Percentiles rank a stretch among this genome's conserved stretches.
Evolutionary conservation across 495 filamentous ascomycete species (phyloP).

Genomic region (Filosporella fistucella): DNA sequence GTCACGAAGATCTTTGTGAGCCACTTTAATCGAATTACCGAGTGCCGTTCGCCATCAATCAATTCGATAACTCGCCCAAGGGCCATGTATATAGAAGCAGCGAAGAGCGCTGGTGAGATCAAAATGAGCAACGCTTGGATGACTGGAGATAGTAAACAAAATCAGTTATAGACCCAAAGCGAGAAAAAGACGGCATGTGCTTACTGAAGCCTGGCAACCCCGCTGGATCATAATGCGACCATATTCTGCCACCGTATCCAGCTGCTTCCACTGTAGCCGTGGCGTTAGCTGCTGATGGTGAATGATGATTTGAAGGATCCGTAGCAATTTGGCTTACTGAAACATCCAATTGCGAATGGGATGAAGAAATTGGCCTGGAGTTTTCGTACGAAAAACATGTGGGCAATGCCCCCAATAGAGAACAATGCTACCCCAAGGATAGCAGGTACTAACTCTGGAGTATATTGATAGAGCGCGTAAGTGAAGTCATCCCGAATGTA

Average conservation of each 20-base stretch:
- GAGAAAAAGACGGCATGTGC: slow-evolving; percentile 24
- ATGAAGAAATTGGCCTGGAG: slow-evolving; percentile 56
- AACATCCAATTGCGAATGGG: slow-evolving; percentile 50
- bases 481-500: background rate
- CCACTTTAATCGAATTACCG: slow-evolving; percentile 29
- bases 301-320: background rate
- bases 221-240: background rate
- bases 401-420: slow-evolving; percentile 34
- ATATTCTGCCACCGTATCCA: slow-evolving; percentile 29
- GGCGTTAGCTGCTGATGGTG: too few species aligned
- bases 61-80: slow-evolving; percentile 41
- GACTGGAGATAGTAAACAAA: slow-evolving; percentile 27
- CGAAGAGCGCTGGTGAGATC: slow-evolving; percentile 46
- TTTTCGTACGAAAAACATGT: slow-evolving; percentile 41
- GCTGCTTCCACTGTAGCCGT: slow-evolving; percentile 31
- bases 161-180: slow-evolving; percentile 29
- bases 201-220: background rate
- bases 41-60: slow-evolving; percentile 36
- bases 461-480: slow-evolving; percentile 31
- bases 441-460: slow-evolving; percentile 44
- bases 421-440: slow-evolving; percentile 47
- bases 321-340: slow-evolving; percentile 37
- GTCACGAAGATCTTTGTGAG: slow-evolving; percentile 41
- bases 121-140: slow-evolving; percentile 42
- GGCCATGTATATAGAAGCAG: slow-evolving; percentile 52